phyloP scores from a whole-genome alignment of 306 rosid species.

The Prunus armeniaca region DNA sequence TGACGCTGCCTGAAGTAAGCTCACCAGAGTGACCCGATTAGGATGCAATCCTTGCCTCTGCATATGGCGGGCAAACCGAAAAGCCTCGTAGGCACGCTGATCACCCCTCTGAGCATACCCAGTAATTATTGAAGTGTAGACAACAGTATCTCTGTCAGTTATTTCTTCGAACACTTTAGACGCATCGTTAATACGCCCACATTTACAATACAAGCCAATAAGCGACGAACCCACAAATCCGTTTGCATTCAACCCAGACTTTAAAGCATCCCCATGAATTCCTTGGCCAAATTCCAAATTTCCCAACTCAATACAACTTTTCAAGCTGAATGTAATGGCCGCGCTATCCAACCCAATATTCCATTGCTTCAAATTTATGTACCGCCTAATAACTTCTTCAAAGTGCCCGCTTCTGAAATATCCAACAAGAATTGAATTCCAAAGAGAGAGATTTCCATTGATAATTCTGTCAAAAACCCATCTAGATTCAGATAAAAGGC shows the following conservation, averaged over 20 bases:
- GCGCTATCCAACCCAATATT: conserved; percentile 27
- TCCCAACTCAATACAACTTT: conserved; percentile 31
- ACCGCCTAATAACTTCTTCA: conserved; percentile 28
- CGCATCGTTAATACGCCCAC: conserved; percentile 33
- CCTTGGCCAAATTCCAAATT: conserved; percentile 35
- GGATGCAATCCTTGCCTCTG: conserved; percentile 34
- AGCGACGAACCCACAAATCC: conserved; percentile 53
- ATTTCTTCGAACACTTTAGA: conserved; percentile 49
- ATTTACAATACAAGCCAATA: conserved; percentile 20
- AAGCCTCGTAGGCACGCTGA: conserved; percentile 26
- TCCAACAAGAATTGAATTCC: conserved; percentile 32
- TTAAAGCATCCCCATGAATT: conserved; percentile 43
- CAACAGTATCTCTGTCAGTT: conserved; percentile 42
- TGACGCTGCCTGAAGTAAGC: conserved; percentile 41
- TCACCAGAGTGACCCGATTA: conserved; percentile 46
- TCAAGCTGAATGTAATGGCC: conserved; percentile 33
- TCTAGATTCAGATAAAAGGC: conserved; percentile 17
- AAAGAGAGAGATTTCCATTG: conserved; percentile 14
- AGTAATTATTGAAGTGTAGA: conserved; percentile 42
- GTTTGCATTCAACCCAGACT: conserved; percentile 32
- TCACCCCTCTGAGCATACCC: conserved; percentile 38
- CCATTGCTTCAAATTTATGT: conserved; percentile 24
- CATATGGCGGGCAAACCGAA: conserved; percentile 30
- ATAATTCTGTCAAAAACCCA: conserved; percentile 16
- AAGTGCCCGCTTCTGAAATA: conserved; percentile 22